These are phyloP conservation scores for Periglandula ipomoeae DNA, from an alignment of 2,329 filamentous ascomycete species.

Conservation along the genomic window DNA sequence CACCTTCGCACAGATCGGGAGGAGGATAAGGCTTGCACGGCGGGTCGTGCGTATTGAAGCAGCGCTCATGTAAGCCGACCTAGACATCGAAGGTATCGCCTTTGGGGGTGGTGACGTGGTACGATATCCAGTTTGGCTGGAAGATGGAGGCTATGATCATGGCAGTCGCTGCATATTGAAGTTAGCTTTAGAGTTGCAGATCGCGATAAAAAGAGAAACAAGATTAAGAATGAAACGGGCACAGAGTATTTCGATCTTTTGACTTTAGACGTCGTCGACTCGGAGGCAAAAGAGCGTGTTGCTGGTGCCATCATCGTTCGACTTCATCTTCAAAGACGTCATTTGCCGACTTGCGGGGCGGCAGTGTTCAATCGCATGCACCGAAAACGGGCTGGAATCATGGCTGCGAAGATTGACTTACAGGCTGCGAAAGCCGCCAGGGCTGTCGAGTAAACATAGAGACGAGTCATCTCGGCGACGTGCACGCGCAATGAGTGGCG, in stretches of 20 bases:
- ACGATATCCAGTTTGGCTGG: constrained; percentile 64
- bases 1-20: constrained; percentile 24
- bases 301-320: neutral
- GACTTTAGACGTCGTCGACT: neutral
- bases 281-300: neutral
- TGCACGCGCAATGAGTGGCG: neutral
- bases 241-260: neutral
- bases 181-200: constrained; percentile 19
- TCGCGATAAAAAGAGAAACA: neutral
- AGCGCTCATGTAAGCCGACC: constrained; percentile 74
- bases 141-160: constrained; percentile 63
- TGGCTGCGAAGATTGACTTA: constrained; percentile 21
- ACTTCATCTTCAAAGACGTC: constrained; percentile 14
- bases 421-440: constrained; percentile 34
- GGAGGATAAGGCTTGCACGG: constrained; percentile 40
- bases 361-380: neutral
- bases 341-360: constrained; percentile 12
- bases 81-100: constrained; percentile 43
- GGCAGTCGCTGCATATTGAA: constrained; percentile 45
- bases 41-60: constrained; percentile 58
- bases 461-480: constrained; percentile 30
- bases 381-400: neutral
- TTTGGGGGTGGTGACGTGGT: constrained; percentile 40
- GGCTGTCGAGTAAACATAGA: constrained; percentile 32
- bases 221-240: too few relatives aligned